Percentiles rank a stretch among this genome's conserved stretches.
Evolutionary conservation across 2,329 filamentous ascomycete species (phyloP).

Genomic region (Fusarium solani-melongenae): DNA sequence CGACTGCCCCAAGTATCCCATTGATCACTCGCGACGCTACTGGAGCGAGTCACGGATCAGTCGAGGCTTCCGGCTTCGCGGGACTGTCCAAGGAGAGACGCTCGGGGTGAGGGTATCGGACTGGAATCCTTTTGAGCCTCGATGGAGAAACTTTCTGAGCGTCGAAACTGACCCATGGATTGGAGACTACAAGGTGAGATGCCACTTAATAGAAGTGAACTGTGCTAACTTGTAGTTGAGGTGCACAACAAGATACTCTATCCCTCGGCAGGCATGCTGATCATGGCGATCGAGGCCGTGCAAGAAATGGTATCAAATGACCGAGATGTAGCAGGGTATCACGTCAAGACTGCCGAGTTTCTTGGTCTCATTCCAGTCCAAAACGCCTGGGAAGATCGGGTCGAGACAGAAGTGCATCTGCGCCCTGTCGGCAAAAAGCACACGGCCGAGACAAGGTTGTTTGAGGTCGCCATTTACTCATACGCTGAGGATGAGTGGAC

Average conservation of each 20-base stretch:
- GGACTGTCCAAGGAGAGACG: slow-evolving; percentile 51
- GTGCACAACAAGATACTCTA: slow-evolving; percentile 13
- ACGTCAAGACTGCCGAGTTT: not conserved
- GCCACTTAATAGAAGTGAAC: not conserved
- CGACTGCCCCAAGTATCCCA: slow-evolving; percentile 1
- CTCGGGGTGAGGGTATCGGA: slow-evolving; percentile 45
- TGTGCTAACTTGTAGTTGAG: not conserved
- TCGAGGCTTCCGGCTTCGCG: slow-evolving; percentile 43
- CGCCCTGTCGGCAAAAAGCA: not conserved
- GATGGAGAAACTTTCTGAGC: slow-evolving; percentile 42
- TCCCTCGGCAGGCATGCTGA: slow-evolving; percentile 49
- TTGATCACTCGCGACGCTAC: slow-evolving; percentile 42
- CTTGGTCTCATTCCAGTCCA: not conserved
- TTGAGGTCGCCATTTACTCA: not conserved
- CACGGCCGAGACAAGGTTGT: accelerated
- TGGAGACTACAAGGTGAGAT: slow-evolving; percentile 45
- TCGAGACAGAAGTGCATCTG: not conserved
- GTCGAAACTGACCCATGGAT: slow-evolving; percentile 50
- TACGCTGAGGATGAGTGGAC: not conserved
- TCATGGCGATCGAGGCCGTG: slow-evolving; percentile 59
- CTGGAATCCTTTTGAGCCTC: slow-evolving; percentile 38
- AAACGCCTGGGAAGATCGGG: not conserved
- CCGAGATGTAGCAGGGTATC: not conserved
- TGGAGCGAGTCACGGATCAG: slow-evolving; percentile 48
- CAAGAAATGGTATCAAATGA: not conserved